Percentiles rank a stretch among this genome's conserved stretches.
Conservation (phyloP, 768 basidiomycete species). For the Trametopsis cervina region DNA sequence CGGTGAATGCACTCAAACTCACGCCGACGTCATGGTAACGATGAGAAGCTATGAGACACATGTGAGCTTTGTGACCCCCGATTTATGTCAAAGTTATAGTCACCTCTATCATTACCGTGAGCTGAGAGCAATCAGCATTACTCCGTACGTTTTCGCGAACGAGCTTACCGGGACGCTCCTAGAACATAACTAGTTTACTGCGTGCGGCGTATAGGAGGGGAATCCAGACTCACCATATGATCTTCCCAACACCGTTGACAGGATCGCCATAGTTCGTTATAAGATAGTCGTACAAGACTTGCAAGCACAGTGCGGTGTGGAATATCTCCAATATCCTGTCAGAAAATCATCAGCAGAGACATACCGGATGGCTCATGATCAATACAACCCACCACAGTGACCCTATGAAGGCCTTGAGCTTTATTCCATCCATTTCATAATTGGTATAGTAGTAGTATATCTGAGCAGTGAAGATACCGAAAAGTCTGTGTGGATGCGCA, state of each 20-base stretch:
- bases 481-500: neutral
- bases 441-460: neutral
- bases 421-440: neutral
- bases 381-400: neutral
- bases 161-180: neutral
- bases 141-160: neutral
- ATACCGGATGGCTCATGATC: neutral
- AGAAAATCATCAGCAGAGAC: neutral
- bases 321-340: neutral
- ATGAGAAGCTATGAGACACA: neutral
- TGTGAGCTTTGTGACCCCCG: no score
- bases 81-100: no score
- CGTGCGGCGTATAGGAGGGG: no score
- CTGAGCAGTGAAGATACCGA: constrained; percentile 1
- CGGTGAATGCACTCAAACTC: neutral
- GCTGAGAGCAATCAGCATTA: neutral
- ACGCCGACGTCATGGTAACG: neutral
- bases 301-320: neutral
- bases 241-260: neutral
- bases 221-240: neutral
- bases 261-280: neutral
- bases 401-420: neutral
- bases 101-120: no score
- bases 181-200: neutral
- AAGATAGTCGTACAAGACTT: neutral